These are phyloP conservation scores for Neonectria ditissima DNA, from an alignment of 2,329 filamentous ascomycete genomes.

Conservation along the genomic window DNA sequence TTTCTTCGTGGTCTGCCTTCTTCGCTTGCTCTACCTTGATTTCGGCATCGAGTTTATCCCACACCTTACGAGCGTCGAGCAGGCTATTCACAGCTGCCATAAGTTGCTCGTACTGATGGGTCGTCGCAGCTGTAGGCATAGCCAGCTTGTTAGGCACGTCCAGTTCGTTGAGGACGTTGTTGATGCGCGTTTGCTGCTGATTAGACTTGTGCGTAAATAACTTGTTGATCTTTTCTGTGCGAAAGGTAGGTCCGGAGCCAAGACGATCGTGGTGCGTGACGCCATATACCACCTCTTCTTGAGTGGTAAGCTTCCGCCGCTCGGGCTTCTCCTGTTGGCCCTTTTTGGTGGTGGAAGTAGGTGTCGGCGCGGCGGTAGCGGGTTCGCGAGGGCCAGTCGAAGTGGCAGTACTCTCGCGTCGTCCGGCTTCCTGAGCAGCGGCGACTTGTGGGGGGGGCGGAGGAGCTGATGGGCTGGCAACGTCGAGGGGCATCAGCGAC, in stretches of 20 bases:
- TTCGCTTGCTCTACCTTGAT: slow-evolving; percentile 70
- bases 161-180: slow-evolving; percentile 76
- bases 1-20: slow-evolving; percentile 64
- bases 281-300: slow-evolving; percentile 84
- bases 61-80: slow-evolving; percentile 78
- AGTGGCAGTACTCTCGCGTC: slow-evolving; percentile 67
- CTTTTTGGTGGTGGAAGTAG: slow-evolving; percentile 64
- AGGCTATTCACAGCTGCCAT: slow-evolving; percentile 75
- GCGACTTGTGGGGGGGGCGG: slow-evolving; percentile 50
- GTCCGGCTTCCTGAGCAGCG: slow-evolving; percentile 49
- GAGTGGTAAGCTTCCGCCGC: slow-evolving; percentile 77
- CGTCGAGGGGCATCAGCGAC: slow-evolving; percentile 72
- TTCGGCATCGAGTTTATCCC: slow-evolving; percentile 81
- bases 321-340: slow-evolving; percentile 56
- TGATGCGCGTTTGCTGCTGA: slow-evolving; percentile 81
- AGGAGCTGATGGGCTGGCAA: slow-evolving; percentile 57
- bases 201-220: slow-evolving; percentile 81
- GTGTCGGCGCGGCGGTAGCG: slow-evolving; percentile 47
- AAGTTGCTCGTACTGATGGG: slow-evolving; percentile 77
- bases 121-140: slow-evolving; percentile 80
- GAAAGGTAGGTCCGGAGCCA: slow-evolving; percentile 88
- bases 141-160: slow-evolving; percentile 76
- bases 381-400: slow-evolving; percentile 55
- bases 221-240: slow-evolving; percentile 84
- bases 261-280: slow-evolving; percentile 88